These are phyloP conservation scores for Sedum album DNA, from an alignment of 164 flowering plant genomes.

Conservation along the genomic window DNA sequence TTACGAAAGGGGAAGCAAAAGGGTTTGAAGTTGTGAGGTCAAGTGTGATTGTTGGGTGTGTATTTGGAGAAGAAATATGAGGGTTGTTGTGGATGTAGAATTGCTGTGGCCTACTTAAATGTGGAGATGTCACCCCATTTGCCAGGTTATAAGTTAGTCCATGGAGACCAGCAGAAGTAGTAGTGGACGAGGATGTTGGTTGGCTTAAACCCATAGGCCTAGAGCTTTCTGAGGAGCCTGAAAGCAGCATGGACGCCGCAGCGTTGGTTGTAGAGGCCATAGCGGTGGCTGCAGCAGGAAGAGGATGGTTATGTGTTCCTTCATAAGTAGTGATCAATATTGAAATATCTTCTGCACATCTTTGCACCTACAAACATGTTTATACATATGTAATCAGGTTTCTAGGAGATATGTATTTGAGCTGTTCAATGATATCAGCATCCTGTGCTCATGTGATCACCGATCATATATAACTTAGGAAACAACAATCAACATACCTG, in stretches of 20 bases:
- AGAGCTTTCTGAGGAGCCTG: constrained; percentile 45
- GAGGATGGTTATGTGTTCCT: constrained; percentile 89
- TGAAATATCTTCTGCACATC: constrained; percentile 84
- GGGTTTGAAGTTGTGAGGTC: constrained; percentile 60
- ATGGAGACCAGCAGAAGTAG: neutral
- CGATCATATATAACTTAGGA: neutral
- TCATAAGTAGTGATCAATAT: constrained; percentile 84
- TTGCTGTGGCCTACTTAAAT: constrained; percentile 16
- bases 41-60: constrained; percentile 87
- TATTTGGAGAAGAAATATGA: constrained; percentile 36
- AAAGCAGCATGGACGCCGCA: constrained; percentile 74
- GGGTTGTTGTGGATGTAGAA: constrained; percentile 49
- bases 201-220: constrained; percentile 27
- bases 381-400: neutral
- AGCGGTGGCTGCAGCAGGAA: constrained; percentile 63
- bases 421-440: neutral
- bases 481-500: constrained; percentile 41
- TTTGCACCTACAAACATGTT: constrained; percentile 61
- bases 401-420: neutral
- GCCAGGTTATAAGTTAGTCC: constrained; percentile 4
- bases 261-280: constrained; percentile 98
- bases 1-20: constrained; percentile 20
- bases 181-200: constrained; percentile 22
- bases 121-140: neutral
- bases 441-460: neutral